These are phyloP conservation scores for Cryomyces minteri DNA, from an alignment of 495 filamentous ascomycete genomes.

Conservation along the genomic window DNA sequence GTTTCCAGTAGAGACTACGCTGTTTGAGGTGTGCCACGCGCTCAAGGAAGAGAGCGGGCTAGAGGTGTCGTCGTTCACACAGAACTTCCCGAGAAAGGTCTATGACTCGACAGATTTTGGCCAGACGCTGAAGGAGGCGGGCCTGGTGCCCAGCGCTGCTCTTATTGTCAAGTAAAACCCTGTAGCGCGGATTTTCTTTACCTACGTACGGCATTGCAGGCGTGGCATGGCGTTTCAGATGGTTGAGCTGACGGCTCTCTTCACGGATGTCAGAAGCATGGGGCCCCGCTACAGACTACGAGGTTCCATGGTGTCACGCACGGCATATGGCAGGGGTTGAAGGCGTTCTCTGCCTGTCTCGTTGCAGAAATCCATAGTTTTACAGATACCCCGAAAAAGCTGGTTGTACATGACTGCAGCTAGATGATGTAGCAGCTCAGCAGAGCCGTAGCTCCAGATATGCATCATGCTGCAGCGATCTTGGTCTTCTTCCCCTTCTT, in stretches of 20 bases:
- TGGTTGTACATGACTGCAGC: no score
- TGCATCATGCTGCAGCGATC: background rate
- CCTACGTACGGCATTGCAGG: no score
- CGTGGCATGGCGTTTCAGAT: no score
- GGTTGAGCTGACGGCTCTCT: no score
- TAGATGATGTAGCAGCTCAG: no score
- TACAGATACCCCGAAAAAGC: no score
- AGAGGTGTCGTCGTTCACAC: slow-evolving; percentile 55
- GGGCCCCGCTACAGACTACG: no score
- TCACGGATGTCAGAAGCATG: no score
- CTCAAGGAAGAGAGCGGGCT: slow-evolving; percentile 44
- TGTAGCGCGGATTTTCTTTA: background rate
- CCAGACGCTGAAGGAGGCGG: slow-evolving; percentile 81
- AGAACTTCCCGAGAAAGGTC: slow-evolving; percentile 74
- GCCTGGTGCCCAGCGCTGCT: slow-evolving; percentile 72
- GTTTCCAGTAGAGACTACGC: slow-evolving; percentile 65
- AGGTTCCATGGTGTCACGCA: no score
- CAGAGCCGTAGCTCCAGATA: background rate
- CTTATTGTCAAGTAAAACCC: slow-evolving; percentile 45
- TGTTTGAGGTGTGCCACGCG: slow-evolving; percentile 79
- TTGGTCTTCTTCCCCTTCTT: slow-evolving; percentile 10
- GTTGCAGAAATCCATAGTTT: no score
- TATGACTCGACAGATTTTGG: slow-evolving; percentile 67
- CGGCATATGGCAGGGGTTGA: no score
- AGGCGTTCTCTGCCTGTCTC: no score